Base-by-base conservation (phyloP, 768 basidiomycete species). In the Russula virescens region DNA sequence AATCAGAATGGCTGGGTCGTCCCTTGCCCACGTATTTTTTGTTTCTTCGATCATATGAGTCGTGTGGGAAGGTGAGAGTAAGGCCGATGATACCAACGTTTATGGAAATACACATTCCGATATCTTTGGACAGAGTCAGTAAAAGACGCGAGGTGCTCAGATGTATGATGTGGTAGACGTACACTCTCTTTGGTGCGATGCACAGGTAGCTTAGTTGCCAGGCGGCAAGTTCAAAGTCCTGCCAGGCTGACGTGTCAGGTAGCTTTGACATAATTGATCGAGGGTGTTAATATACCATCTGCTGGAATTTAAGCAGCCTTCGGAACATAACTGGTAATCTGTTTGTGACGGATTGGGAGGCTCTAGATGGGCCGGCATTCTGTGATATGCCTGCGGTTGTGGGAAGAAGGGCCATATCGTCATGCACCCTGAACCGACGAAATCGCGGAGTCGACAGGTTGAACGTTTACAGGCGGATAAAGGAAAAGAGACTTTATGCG, bases 11-110 rank as follows among this genome's bases (percentile, higher is more conserved):
- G 96, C 96, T 23, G 96, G 96, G 71, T 98, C 96, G 74, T 98
- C 96, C 73, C 96, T 80, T 21, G 95, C 94, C 95, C 95, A 98
- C 18, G 90, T 93, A 73, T 98, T 97, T 80, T 97, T 98, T 21
- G 95, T 98, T 79, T 98, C 94, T 91, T 75, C 65, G 45, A 47
- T 51, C 49, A 23, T 61, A 25, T 66, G 45, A 47, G 56, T 28
- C 28, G 14, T 34, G 19, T 50, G 10, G 4, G 10, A 63, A 56
- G 42, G 26, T 60, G 46, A 25, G n/a, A 28, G 40, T 14, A 35
- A 54, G 28, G 25, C 11, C 25, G 2, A 40, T 28, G 23, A 25
- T 35, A 75, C 87, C 70, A 71, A 95, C 95, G 92, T 76, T 95
- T 95, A 76, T 97, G 95, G 71, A 95, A 97, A 73, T 98, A 98